Evolutionary conservation across 768 basidiomycete genomes (phyloP).

Genomic region (Termitomyces eurrhizus): DNA sequence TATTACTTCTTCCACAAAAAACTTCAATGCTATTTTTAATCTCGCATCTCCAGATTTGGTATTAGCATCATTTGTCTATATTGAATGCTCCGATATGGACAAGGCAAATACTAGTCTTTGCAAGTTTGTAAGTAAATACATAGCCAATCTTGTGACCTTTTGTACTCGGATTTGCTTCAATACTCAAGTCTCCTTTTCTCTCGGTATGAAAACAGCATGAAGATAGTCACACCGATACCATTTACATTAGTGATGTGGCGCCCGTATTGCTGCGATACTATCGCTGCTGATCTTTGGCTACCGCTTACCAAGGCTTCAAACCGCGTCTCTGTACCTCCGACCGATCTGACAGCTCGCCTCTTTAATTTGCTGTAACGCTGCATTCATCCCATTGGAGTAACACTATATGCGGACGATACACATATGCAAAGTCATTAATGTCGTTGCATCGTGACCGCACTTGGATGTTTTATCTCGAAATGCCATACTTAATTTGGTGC

Average conservation of each 20-base stretch:
- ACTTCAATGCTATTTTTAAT: neutral
- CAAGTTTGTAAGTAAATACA: neutral
- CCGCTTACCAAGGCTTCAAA: neutral
- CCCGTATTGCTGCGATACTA: constrained; percentile 1
- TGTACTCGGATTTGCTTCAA: neutral
- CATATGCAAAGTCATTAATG: neutral
- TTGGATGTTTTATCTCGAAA: neutral
- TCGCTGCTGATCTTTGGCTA: neutral
- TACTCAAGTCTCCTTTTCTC: neutral
- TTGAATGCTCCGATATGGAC: neutral
- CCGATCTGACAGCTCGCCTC: neutral
- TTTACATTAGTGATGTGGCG: neutral
- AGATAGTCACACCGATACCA: neutral
- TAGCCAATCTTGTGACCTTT: neutral
- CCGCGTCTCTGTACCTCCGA: neutral
- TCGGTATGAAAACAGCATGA: neutral
- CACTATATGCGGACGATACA: neutral
- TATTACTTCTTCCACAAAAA: neutral
- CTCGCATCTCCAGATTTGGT: neutral
- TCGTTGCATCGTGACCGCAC: neutral
- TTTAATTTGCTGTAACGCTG: neutral
- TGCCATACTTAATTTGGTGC: neutral
- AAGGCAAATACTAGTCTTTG: no score
- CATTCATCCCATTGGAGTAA: neutral
- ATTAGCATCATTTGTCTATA: neutral